Percentiles rank a stretch among this genome's conserved stretches.
These are phyloP conservation scores for Phanerochaete sordida DNA, from an alignment of 768 basidiomycete species.

Conservation along the genomic window DNA sequence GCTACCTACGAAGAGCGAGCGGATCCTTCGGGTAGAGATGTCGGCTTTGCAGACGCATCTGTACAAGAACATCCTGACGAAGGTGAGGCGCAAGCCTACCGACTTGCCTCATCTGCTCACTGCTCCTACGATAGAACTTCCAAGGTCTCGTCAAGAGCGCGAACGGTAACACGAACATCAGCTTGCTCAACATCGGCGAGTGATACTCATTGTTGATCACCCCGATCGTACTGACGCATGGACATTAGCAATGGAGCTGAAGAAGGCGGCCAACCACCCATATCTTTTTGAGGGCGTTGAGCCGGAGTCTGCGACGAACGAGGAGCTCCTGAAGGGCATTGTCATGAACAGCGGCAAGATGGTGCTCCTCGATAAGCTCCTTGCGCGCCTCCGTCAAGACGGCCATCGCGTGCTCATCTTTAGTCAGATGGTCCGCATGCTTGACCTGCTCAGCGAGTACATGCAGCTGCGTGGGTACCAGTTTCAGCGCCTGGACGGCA, in stretches of 20 bases:
- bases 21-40: slow-evolving; percentile 97
- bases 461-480: slow-evolving; percentile 86
- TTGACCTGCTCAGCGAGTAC: slow-evolving; percentile 98
- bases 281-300: slow-evolving; percentile 98
- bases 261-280: slow-evolving; percentile 98
- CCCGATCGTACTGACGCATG: background rate
- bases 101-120: background rate
- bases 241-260: slow-evolving; percentile 87
- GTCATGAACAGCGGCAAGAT: slow-evolving; percentile 99
- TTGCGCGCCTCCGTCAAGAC: slow-evolving; percentile 84
- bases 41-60: slow-evolving; percentile 93
- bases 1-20: slow-evolving; percentile 96
- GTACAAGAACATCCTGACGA: slow-evolving; percentile 97
- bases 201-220: slow-evolving; percentile 4
- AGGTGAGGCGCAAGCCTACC: slow-evolving; percentile 40
- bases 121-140: slow-evolving; percentile 67
- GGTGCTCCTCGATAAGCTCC: slow-evolving; percentile 95
- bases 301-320: slow-evolving; percentile 49
- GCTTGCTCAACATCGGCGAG: slow-evolving; percentile 89
- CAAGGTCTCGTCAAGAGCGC: slow-evolving; percentile 87
- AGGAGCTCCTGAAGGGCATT: slow-evolving; percentile 91
- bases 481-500: slow-evolving; percentile 93
- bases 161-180: slow-evolving; percentile 87
- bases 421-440: slow-evolving; percentile 98
- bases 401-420: slow-evolving; percentile 98